These are phyloP conservation scores for Calonectria ilicicola DNA, from an alignment of 2,329 filamentous ascomycete species.

Conservation along the genomic window DNA sequence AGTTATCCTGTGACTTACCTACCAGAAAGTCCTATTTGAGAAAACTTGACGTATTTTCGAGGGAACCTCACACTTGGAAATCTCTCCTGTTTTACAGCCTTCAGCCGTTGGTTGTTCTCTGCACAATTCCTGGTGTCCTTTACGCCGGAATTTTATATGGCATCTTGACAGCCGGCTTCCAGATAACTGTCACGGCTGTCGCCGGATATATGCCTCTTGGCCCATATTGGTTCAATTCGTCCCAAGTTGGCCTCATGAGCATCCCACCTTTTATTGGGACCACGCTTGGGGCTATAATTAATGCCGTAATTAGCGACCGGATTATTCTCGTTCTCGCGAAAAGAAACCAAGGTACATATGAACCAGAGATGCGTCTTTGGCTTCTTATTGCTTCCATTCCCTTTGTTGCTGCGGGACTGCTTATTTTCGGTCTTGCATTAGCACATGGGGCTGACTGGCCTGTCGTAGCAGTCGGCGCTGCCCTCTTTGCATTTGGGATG, in stretches of 20 bases:
- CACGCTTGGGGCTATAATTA: constrained; percentile 45
- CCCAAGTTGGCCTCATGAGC: constrained; percentile 53
- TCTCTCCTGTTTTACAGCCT: neutral
- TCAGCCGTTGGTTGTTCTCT: constrained; percentile 16
- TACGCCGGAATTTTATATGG: constrained; percentile 14
- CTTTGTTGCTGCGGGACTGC: constrained; percentile 1
- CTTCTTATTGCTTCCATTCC: constrained; percentile 29
- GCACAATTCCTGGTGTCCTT: constrained; percentile 16
- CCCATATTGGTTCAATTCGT: constrained; percentile 53
- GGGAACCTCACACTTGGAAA: neutral
- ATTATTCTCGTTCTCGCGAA: constrained; percentile 49
- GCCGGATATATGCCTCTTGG: neutral
- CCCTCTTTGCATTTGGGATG: constrained; percentile 51
- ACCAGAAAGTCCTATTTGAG: neutral
- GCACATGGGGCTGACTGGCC: neutral
- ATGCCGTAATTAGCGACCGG: constrained; percentile 51
- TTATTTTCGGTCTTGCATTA: constrained; percentile 14
- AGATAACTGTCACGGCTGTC: neutral
- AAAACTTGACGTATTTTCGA: neutral
- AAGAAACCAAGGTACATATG: constrained; percentile 53
- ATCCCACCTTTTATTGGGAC: constrained; percentile 54
- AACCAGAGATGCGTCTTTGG: constrained; percentile 59
- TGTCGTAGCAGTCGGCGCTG: constrained; percentile 50
- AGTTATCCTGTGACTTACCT: too few relatives aligned
- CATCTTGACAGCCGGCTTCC: neutral